Percentiles rank a stretch among this genome's conserved stretches.
Conservation (phyloP, 257 asterid genomes). For the Solanum verrucosum region DNA sequence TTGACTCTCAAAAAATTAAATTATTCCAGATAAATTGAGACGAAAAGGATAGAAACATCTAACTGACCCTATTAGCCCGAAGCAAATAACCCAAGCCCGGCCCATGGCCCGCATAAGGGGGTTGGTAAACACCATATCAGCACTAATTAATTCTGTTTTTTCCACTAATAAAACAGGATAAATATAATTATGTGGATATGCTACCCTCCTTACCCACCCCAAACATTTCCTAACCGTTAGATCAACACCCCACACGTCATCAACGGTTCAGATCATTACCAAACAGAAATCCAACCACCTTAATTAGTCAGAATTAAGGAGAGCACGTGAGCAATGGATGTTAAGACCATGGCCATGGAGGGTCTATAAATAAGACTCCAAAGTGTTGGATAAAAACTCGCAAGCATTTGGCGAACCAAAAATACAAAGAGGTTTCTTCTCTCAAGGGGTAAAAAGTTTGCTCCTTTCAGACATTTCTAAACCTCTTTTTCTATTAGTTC, state of each 20-base stretch:
- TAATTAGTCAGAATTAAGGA: not conserved
- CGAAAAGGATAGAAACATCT: no score
- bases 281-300: not conserved
- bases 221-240: not conserved
- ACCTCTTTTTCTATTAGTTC: not conserved
- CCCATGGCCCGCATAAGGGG: not conserved
- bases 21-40: not conserved
- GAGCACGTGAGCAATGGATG: not conserved
- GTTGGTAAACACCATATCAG: not conserved
- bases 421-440: not conserved
- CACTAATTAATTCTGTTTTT: not conserved
- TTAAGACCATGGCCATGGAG: not conserved
- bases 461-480: not conserved
- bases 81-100: not conserved
- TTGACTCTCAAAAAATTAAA: not conserved
- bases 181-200: not conserved
- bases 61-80: not conserved
- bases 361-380: conserved; percentile 15
- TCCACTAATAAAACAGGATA: not conserved
- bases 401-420: conserved; percentile 17
- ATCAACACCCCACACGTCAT: not conserved
- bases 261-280: not conserved
- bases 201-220: not conserved
- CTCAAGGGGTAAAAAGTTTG: not conserved
- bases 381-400: not conserved